Evolutionary conservation across 352 stramenopile species (phyloP).

Genomic region (Aphanomyces stellatus): DNA sequence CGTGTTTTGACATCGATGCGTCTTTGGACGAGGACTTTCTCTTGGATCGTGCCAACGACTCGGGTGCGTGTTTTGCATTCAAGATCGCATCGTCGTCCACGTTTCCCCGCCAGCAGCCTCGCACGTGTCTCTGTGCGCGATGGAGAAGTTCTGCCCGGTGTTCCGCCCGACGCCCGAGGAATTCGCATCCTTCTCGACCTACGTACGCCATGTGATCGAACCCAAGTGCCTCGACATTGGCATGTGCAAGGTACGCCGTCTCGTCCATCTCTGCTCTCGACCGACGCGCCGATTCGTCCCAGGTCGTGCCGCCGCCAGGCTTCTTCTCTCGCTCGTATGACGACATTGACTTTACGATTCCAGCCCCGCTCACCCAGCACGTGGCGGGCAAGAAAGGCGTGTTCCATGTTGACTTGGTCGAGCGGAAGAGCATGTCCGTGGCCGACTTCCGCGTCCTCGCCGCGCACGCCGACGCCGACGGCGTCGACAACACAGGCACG

Average conservation of each 20-base stretch:
- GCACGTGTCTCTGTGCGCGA: not conserved
- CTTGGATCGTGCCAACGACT: too few species aligned
- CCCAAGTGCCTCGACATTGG: constrained; percentile 62
- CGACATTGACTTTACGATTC: constrained; percentile 42
- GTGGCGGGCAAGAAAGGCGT: constrained; percentile 84
- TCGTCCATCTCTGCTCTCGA: not conserved
- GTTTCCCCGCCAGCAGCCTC: too few species aligned
- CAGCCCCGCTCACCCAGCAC: constrained; percentile 68
- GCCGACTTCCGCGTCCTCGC: constrained; percentile 52
- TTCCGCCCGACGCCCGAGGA: constrained; percentile 77
- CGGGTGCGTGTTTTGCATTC: too few species aligned
- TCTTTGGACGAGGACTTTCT: too few species aligned
- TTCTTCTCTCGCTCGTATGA: constrained; percentile 72
- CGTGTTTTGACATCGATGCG: too few species aligned
- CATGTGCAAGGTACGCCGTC: constrained; percentile 80
- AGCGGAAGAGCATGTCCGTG: constrained; percentile 62
- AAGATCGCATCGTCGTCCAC: too few species aligned
- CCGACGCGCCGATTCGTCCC: constrained; percentile 24
- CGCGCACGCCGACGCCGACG: too few species aligned
- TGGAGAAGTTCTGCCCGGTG: constrained; percentile 44
- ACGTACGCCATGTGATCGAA: constrained; percentile 78
- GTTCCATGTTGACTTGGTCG: constrained; percentile 86
- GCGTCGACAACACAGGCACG: too few species aligned
- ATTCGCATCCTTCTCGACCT: constrained; percentile 77
- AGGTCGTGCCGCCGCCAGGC: constrained; percentile 63